Evolutionary conservation across 2,329 filamentous ascomycete species (phyloP), one percentile per base, ranked within the genome.

Genomic region (Colletotrichum truncatum): DNA sequence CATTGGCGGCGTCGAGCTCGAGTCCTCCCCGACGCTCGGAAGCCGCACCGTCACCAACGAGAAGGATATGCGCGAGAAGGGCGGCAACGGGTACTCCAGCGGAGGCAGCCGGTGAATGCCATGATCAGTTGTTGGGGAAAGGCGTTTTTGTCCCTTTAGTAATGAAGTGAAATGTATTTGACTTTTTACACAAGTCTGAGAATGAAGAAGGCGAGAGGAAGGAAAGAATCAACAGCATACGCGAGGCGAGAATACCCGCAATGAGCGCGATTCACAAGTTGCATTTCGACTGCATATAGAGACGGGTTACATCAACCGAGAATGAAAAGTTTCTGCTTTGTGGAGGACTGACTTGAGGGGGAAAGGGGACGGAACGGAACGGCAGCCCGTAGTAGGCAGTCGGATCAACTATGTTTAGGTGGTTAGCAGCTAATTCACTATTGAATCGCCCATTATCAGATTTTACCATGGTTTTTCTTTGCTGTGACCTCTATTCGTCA

Each of bases 61-160:
- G 55, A 68, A 68, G 67, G 67, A 67, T 23, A 45, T 67, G 43
- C 53, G 58, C 25, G 64, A 68, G 28, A 67, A 67, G 58, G 62
- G 61, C 26, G 30, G n/a, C 57, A 62, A 65, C 14, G 57, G 57
- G 1, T 65, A 65, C 43, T 62, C 57, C 9, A 65, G 57, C 28
- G 49, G 12, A 16, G 62, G 62, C 21, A 62, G 49, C 34, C 18
- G 49, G 16, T 61, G 30, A 62, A 3, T 18, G 14, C 4, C 2
- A 12, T 53, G 3, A 14, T 9, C 2, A n/a, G 26, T 16, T 38
- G 32, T 21, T 18, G 14, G 52, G 18, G 7, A 30, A 39, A 25
- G 21, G n/a, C 38, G 34, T 48, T 36, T 25, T 23, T 1, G 26
- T 11, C 16, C 16, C 28, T 12, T 53, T 46, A 7, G 2, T 14